Conservation (phyloP, 2,329 filamentous ascomycete genomes). For the Clarireedia sp. region DNA sequence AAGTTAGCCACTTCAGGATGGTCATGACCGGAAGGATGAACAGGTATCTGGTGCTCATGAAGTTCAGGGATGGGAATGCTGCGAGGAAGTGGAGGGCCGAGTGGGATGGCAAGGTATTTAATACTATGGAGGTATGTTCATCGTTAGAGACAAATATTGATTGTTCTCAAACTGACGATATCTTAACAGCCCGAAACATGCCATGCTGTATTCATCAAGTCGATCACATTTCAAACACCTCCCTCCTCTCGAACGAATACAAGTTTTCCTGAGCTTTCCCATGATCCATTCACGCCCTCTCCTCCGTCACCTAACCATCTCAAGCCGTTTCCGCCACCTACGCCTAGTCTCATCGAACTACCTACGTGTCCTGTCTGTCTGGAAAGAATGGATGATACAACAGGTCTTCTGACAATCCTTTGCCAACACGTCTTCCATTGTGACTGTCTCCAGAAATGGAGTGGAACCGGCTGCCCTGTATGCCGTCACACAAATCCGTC, state of each 20-base stretch:
- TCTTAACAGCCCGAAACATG: slow-evolving; percentile 71
- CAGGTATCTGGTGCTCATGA: slow-evolving; percentile 91
- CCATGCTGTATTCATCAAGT: slow-evolving; percentile 90
- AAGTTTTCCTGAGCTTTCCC: slow-evolving; percentile 51
- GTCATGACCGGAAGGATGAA: slow-evolving; percentile 84
- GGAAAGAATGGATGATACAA: slow-evolving; percentile 97
- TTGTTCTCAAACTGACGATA: slow-evolving; percentile 7
- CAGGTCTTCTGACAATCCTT: slow-evolving; percentile 86
- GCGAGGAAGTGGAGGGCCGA: slow-evolving; percentile 75
- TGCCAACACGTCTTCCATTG: slow-evolving; percentile 99
- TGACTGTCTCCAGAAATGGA: slow-evolving; percentile 92
- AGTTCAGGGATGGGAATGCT: slow-evolving; percentile 69
- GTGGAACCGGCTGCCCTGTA: slow-evolving; percentile 85
- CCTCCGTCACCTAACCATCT: slow-evolving; percentile 30
- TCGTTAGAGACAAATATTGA: background rate
- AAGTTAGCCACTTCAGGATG: slow-evolving; percentile 91
- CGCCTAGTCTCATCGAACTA: slow-evolving; percentile 78
- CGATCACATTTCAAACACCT: slow-evolving; percentile 65
- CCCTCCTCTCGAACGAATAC: slow-evolving; percentile 21
- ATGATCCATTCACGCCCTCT: slow-evolving; percentile 58
- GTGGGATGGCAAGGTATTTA: slow-evolving; percentile 91
- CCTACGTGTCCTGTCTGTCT: slow-evolving; percentile 95
- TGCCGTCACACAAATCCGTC: slow-evolving; percentile 76
- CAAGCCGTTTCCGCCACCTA: slow-evolving; percentile 57
- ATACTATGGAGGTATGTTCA: slow-evolving; percentile 68